phyloP scores from a whole-genome alignment of 1,139 yeast species.

The Zygosaccharomyces sapae region DNA sequence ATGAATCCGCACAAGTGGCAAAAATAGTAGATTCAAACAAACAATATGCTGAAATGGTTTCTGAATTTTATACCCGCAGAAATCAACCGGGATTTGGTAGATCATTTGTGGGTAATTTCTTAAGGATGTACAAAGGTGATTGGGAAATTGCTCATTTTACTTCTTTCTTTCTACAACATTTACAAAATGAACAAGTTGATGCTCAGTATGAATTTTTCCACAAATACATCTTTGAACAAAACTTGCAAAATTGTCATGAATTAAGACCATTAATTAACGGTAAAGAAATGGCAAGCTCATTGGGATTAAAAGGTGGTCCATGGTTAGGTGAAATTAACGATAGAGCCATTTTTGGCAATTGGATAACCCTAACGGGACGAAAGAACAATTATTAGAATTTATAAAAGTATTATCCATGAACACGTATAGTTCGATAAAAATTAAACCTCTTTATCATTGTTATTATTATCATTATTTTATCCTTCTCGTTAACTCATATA shows the following conservation, averaged over 20 bases:
- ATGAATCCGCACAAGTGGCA: slow-evolving; percentile 51
- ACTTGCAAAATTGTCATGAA: slow-evolving; percentile 43
- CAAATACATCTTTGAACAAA: slow-evolving; percentile 27
- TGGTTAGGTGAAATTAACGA: slow-evolving; percentile 66
- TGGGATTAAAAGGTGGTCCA: slow-evolving; percentile 71
- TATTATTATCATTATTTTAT: too few species aligned
- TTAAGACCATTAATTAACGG: slow-evolving; percentile 66
- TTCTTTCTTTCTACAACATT: slow-evolving; percentile 21
- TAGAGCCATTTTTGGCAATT: slow-evolving; percentile 67
- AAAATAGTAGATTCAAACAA: slow-evolving; percentile 38
- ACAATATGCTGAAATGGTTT: slow-evolving; percentile 31
- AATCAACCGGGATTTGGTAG: slow-evolving; percentile 38
- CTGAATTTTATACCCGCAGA: slow-evolving; percentile 13
- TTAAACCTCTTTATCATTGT: too few species aligned
- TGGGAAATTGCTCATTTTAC: slow-evolving; percentile 45
- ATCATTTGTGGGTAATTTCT: slow-evolving; percentile 56
- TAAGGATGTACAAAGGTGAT: slow-evolving; percentile 52
- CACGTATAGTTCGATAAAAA: too few species aligned
- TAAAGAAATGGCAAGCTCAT: slow-evolving; percentile 50
- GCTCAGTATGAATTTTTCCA: slow-evolving; percentile 40
- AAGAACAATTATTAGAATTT: slow-evolving; percentile 51
- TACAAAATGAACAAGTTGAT: slow-evolving; percentile 13
- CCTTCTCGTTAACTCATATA: too few species aligned
- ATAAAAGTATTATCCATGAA: slow-evolving; percentile 35
- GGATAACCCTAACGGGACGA: slow-evolving; percentile 55